Evolutionary conservation across 306 rosid genomes (phyloP), one percentile per base, ranked within the genome.

Genomic region (Carpinus fangiana): DNA sequence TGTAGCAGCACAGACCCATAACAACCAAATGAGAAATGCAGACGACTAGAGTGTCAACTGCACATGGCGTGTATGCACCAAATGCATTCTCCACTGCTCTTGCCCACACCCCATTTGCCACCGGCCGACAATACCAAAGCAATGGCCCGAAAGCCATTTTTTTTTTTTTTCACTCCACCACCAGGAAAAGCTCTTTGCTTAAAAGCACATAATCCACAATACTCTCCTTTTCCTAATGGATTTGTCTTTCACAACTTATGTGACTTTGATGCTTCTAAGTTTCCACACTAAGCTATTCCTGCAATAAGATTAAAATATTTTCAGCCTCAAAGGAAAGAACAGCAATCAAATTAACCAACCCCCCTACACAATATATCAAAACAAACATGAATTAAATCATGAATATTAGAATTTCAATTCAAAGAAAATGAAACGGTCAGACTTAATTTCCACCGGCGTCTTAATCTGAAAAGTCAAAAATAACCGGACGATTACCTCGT

Each of bases 41-140:
- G 76, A 91, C 70, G 57, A 95, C 99, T 38, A 91, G 38, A 72
- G 97, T 85, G 79, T 95, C 93, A 50, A 89, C 80, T 1, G 88
- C 97, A 61, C 99, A 95, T 0, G 99, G 98, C 60, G 99, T 93
- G 82, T 86, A 95, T 20, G 88, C 85, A 10, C 99, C 99, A 74
- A 95, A 90, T 72, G 94, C 96, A 89, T 95, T 90, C 82, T 85
- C 86, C 71, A 91, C 98, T 41, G 87, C 78, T 74, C 16, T 91
- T 65, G 96, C 73, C 99, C 99, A 91, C 41, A 76, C 88, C 72
- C 99, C 99, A 84, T 85, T 73, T 61, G 82, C 69, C 78, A 91
- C 97, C 0, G 99, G 98, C 66, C 81, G 90, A 81, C 99, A 95
- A 83, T 90, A 95, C 98, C 96, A 93, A 81, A 72, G 85, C 78